Base-by-base conservation (phyloP, 2,329 filamentous ascomycete species). In the Hymenoscyphus occultus region DNA sequence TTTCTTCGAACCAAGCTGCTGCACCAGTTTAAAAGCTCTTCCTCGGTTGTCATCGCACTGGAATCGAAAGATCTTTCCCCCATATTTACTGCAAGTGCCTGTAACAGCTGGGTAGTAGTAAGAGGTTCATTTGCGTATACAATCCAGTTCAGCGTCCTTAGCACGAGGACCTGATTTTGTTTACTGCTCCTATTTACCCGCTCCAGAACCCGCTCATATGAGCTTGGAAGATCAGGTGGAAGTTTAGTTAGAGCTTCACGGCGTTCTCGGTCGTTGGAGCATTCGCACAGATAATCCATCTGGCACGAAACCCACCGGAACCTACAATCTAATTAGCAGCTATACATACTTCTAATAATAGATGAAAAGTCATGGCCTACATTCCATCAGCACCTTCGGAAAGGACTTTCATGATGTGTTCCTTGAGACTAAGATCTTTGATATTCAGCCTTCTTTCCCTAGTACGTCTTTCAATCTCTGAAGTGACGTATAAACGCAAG, bases 271-370 rank as follows among this genome's bases (percentile, higher is more conserved):
- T 75, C 72, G 39, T 59, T 75, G 4, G 59, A 60, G 13, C 70
- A 65, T n/a, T 71, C 68, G 59, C 70, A 74, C 0, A 75, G 62
- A 54, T 72, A 71, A 61, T 76, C 74, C 39, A 75, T 67, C 39
- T 75, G 74, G 60, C 73, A 76, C 40, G 73, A 39, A 9, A 73
- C 72, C 74, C 72, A 75, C 28, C 73, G 74, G 56, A 74, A 74
- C 72, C 71, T 73, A 69, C 14, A 60, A 10, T 14, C 28, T 45
- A 9, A 16, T 59, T 22, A 40, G 56, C 45, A 19, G 19, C 51
- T 28, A 28, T 28, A 28, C 28, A 28, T 28, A 45, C n/a, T 59
- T 39, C 3, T 19, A 13, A 32, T n/a, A 22, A 13, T 42, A 10
- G 5, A n/a, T 13, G 35, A 6, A 22, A 9, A 13, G 5, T 6